phyloP scores from a whole-genome alignment of 345 rosid species.

The Nephelium lappaceum region DNA sequence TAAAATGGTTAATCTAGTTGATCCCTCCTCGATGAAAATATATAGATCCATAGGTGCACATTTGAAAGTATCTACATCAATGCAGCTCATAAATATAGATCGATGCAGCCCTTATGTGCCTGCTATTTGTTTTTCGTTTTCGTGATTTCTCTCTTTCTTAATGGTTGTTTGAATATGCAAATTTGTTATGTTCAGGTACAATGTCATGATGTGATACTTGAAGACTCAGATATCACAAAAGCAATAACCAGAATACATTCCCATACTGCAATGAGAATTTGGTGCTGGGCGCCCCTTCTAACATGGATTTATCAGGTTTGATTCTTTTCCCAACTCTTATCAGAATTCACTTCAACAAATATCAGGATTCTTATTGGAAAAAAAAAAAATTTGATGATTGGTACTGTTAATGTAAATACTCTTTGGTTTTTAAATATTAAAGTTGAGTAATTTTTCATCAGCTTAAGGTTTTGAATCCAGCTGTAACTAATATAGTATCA shows the following conservation, averaged over 20 bases:
- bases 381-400: too few relatives aligned
- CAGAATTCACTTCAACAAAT: too few relatives aligned
- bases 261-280: constrained; percentile 65
- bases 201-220: constrained; percentile 64
- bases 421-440: too few relatives aligned
- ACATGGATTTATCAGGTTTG: constrained; percentile 71
- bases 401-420: too few relatives aligned
- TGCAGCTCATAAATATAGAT: too few relatives aligned
- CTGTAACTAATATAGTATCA: too few relatives aligned
- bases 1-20: neutral
- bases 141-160: neutral
- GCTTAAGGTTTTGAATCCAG: too few relatives aligned
- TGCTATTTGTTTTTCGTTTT: neutral
- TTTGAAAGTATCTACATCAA: too few relatives aligned
- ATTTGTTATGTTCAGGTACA: constrained; percentile 46
- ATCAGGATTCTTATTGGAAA: too few relatives aligned
- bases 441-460: too few relatives aligned
- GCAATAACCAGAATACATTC: constrained; percentile 77
- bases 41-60: too few relatives aligned
- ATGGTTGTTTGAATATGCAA: neutral
- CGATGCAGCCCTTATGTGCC: too few relatives aligned
- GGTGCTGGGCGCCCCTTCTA: constrained; percentile 80
- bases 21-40: neutral
- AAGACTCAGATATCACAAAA: constrained; percentile 64
- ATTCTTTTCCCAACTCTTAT: neutral